Base-by-base conservation (phyloP, 1,139 yeast species). In the Pichia sp. region DNA sequence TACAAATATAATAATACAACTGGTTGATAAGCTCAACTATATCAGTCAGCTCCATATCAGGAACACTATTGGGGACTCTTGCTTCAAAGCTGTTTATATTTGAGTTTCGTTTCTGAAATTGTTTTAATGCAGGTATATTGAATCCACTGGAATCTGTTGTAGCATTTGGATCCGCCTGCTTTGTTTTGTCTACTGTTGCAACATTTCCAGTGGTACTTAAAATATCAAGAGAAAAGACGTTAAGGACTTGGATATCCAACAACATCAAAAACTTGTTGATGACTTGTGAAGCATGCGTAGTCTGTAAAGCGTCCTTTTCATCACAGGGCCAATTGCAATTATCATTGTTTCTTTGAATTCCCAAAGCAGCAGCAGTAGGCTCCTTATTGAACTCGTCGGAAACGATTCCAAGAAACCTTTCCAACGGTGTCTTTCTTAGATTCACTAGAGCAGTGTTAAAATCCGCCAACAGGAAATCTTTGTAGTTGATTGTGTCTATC, bases 1-100 rank as follows among this genome's bases (percentile, higher is more conserved):
- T 33, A 16, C 57, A 55, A 38, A 54, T 52, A 27, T 50, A 49
- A 26, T 49, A 41, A 43, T 54, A 57, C 3, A 55, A 40, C 23
- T 55, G 55, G 26, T 55, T 52, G 33, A 56, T 28, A 10, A 43
- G 32, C 40, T 36, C 39, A 7, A 37, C 7, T 3, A 46, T 28
- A 33, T 48, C 49, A 36, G 26, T 29, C 5, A 46, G 10, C 6
- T 34, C 36, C 9, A 44, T 7, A 26, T 26, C 16, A 2, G 7
- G 34, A 3, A 7, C 8, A 40, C 26, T 26, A 31, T 33, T 27
- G 10, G 9, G 9, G 10, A 31, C 10, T 31, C 9, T 7, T 31
- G 7, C 2, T 31, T 31, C 10, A 10, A 31, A 31, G 23, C 23
- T 16, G 23, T 16, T 16, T 16, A 16, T 16, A 16, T 2, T 16